Base-by-base conservation (phyloP, 768 basidiomycete genomes). In the Daedaleopsis sinensis region DNA sequence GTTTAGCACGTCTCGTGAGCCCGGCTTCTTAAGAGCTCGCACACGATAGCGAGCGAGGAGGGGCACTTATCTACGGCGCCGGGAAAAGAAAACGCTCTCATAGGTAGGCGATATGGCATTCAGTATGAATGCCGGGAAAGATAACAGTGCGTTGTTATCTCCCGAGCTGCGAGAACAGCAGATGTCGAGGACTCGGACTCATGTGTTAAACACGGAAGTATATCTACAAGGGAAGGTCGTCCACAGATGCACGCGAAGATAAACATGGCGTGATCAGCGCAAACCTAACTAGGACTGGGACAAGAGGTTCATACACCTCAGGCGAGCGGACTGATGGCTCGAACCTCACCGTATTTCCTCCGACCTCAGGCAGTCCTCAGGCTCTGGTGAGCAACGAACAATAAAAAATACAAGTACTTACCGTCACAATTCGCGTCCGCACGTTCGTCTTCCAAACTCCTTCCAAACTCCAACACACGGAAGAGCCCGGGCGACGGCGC, bases 61-160 rank as follows among this genome's bases (percentile, higher is more conserved):
- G 15, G 11, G 18, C 5, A 49, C 47, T 49, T 49, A 49, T 49
- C 47, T 49, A 23, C 47, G 47, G 23, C 9, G 9, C 23, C 23
- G 23, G 8, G 23, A 13, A 13, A 23, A 24, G 13, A 2, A 24
- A 13, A 24, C 47, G 23, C 47, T 9, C 12, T 21, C 12, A 10
- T 13, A 49, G 21, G 15, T 13, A 49, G 21, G 19, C 11, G 21
- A 36, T 10, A 35, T 56, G 60, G 60, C 54, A 43, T 61, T 61
- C 55, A 56, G 39, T 43, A 44, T 51, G 55, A 56, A 51, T 54
- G 37, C 60, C 60, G 60, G 60, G 42, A 51, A 49, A 61, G 60
- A 61, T 61, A 55, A 32, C 50, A 32, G 13, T 5, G 12, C 51
- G 43, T 51, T 61, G 48, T 32, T 47, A 53, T 48, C 47, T 47